These are phyloP conservation scores for Mycosphaerella sp. DNA, from an alignment of 2,329 filamentous ascomycete genomes.

Conservation along the genomic window DNA sequence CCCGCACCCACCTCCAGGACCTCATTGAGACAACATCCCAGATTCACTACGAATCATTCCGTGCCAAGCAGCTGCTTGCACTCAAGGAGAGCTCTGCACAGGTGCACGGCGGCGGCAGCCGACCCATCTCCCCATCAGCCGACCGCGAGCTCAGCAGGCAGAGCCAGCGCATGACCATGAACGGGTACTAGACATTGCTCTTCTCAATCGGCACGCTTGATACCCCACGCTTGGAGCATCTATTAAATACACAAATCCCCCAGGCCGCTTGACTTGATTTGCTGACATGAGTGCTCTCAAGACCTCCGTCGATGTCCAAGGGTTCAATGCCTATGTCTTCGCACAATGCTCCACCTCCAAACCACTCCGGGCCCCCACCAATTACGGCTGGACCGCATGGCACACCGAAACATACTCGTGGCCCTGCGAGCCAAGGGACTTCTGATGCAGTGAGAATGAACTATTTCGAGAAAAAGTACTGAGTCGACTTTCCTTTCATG, in stretches of 20 bases:
- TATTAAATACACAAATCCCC: constrained; percentile 14
- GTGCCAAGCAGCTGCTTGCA: constrained; percentile 94
- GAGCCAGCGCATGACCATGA: constrained; percentile 98
- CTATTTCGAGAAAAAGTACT: constrained; percentile 14
- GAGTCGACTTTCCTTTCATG: constrained; percentile 13
- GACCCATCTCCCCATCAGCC: constrained; percentile 86
- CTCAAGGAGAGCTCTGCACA: constrained; percentile 97
- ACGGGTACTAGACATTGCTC: constrained; percentile 69
- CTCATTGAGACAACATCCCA: constrained; percentile 98
- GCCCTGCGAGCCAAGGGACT: constrained; percentile 24
- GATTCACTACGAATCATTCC: constrained; percentile 99
- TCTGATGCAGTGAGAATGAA: constrained; percentile 10
- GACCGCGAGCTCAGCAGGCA: constrained; percentile 94
- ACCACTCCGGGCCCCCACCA: background rate
- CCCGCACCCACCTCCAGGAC: constrained; percentile 95
- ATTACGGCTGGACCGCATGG: constrained; percentile 9
- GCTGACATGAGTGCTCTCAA: constrained; percentile 12
- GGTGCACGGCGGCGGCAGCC: constrained; percentile 63
- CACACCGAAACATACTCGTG: constrained; percentile 24
- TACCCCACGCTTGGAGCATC: constrained; percentile 21
- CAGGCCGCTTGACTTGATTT: constrained; percentile 11
- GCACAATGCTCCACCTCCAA: background rate
- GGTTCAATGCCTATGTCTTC: background rate
- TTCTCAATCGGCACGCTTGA: constrained; percentile 9
- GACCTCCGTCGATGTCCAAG: constrained; percentile 9